Conservation (phyloP, 2,329 filamentous ascomycete genomes). For the Fusarium incarnatum region DNA sequence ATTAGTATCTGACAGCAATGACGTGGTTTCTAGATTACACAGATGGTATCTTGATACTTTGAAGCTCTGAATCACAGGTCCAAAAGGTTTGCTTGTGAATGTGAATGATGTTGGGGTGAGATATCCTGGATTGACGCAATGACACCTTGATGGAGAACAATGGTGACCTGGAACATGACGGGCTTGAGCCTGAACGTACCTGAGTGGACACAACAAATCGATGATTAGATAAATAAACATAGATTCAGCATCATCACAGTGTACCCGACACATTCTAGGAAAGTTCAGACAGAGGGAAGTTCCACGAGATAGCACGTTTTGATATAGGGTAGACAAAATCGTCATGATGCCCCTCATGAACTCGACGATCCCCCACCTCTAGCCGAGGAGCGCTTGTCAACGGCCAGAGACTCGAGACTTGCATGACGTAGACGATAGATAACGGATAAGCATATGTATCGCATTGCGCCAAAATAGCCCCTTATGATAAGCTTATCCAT, state of each 20-base stretch:
- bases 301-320: not conserved
- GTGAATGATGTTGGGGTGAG: not conserved
- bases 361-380: slow-evolving; percentile 39
- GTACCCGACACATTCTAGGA: not conserved
- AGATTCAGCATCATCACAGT: not conserved
- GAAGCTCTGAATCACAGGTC: not conserved
- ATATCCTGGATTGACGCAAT: not conserved
- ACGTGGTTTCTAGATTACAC: slow-evolving; percentile 4
- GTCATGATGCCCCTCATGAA: slow-evolving; percentile 31
- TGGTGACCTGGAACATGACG: not conserved
- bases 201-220: not conserved
- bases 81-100: not conserved
- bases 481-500: slow-evolving; percentile 39
- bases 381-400: slow-evolving; percentile 7
- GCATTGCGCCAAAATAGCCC: slow-evolving; percentile 5
- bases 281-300: too few species aligned
- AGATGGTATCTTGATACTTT: not conserved
- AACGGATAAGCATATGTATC: slow-evolving; percentile 3
- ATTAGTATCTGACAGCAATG: slow-evolving; percentile 17
- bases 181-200: not conserved
- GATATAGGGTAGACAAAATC: slow-evolving; percentile 19
- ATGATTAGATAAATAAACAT: not conserved
- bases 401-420: not conserved
- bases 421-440: slow-evolving; percentile 31
- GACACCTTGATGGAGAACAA: not conserved